A percentile compares a stretch with the other conserved stretches of the same genome.
phyloP scores from a whole-genome alignment of 768 basidiomycete species.

The Leccinum ochraceum region DNA sequence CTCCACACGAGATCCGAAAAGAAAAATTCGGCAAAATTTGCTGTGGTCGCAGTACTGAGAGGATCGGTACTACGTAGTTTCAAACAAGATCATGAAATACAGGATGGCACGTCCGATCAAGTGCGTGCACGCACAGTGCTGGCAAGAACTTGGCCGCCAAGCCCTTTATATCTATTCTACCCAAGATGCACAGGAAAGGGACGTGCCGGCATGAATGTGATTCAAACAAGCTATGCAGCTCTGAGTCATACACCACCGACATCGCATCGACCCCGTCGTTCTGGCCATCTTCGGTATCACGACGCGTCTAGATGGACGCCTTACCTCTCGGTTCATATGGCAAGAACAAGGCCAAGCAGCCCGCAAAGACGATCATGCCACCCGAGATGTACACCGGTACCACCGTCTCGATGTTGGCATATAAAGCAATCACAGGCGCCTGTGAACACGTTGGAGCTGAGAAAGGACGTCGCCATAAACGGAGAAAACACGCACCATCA shows the following conservation, averaged over 20 bases:
- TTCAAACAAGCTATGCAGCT: not conserved
- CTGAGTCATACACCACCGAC: not conserved
- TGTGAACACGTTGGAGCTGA: constrained; percentile 22
- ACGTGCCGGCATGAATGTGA: not conserved
- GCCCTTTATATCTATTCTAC: too few species aligned
- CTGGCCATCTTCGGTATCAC: not conserved
- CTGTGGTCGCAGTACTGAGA: too few species aligned
- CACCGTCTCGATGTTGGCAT: constrained; percentile 60
- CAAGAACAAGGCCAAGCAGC: constrained; percentile 57
- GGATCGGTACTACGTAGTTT: too few species aligned
- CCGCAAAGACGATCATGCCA: constrained; percentile 60
- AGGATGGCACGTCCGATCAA: too few species aligned
- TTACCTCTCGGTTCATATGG: constrained; percentile 79
- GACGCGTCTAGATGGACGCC: constrained; percentile 55
- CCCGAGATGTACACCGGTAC: constrained; percentile 76
- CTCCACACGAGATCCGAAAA: too few species aligned
- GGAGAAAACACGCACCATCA: constrained; percentile 46
- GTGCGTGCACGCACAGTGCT: too few species aligned
- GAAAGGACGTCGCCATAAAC: not conserved
- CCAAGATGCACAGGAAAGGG: too few species aligned
- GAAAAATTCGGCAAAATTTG: too few species aligned
- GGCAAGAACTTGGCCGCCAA: too few species aligned
- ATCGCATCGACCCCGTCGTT: not conserved
- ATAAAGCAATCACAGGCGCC: constrained; percentile 74
- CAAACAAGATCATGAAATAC: too few species aligned